Evolutionary conservation across 306 rosid genomes (phyloP).

Genomic region (cucumber (Cucumis sativus)): DNA sequence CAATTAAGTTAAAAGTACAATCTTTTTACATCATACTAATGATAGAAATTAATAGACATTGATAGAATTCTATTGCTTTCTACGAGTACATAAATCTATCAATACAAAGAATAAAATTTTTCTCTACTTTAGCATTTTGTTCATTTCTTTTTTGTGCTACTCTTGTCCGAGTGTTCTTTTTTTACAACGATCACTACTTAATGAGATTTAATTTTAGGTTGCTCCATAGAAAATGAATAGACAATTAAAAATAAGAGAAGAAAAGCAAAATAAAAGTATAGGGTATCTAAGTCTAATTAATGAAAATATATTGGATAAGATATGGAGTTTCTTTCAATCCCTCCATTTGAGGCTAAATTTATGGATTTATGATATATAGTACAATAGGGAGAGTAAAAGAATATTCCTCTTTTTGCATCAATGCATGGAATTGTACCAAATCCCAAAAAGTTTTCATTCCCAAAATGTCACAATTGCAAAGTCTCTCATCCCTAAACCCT

Average conservation of each 20-base stretch:
- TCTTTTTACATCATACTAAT: no score
- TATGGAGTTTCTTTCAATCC: not conserved
- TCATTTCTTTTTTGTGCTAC: no score
- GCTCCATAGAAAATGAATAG: not conserved
- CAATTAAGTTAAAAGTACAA: no score
- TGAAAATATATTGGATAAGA: not conserved
- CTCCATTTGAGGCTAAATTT: constrained; percentile 6
- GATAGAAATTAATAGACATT: no score
- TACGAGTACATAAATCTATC: no score
- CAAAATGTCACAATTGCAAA: not conserved
- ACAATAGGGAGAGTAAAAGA: not conserved
- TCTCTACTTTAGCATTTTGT: no score
- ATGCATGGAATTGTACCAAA: not conserved
- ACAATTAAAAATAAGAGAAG: not conserved
- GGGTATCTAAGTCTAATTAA: not conserved
- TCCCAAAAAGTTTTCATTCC: not conserved
- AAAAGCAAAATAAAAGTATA: not conserved
- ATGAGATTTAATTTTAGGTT: not conserved
- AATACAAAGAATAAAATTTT: no score
- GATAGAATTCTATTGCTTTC: no score
- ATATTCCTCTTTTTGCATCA: not conserved
- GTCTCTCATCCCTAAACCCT: not conserved
- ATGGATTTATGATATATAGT: not conserved
- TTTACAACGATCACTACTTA: not conserved
- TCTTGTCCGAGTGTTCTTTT: no score